Evolutionary conservation across 192 early-diverging fungal genomes (phyloP).

Genomic region (Coemansia reversa): DNA sequence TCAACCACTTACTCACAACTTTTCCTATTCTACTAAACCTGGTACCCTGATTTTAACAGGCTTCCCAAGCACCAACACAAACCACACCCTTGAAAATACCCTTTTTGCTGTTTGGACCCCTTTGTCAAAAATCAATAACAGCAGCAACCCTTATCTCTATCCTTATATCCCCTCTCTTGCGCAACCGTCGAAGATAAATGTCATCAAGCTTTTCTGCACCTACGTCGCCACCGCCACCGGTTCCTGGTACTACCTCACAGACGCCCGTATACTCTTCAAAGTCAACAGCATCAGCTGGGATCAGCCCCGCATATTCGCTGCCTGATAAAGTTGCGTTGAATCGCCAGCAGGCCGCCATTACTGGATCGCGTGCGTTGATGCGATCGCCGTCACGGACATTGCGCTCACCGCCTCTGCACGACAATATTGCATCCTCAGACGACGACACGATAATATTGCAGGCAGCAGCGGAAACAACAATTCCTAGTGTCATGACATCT

Average conservation of each 20-base stretch:
- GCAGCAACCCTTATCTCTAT: background rate
- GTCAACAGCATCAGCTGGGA: background rate
- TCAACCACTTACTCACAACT: background rate
- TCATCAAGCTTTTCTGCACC: background rate
- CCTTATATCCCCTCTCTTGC: background rate
- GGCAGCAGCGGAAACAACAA: constrained; percentile 8
- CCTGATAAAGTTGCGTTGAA: constrained; percentile 19
- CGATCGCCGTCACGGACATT: constrained; percentile 28
- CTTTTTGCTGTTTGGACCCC: background rate
- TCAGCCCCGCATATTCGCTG: constrained; percentile 14
- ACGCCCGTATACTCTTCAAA: background rate
- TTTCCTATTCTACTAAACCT: background rate
- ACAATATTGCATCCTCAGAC: background rate
- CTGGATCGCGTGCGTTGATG: constrained; percentile 5
- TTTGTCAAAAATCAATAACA: background rate
- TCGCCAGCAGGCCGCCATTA: constrained; percentile 25
- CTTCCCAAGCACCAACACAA: background rate
- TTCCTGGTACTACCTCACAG: background rate
- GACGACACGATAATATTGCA: constrained; percentile 3
- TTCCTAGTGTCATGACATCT: constrained; percentile 17
- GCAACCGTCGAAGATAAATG: background rate
- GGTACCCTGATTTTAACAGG: background rate
- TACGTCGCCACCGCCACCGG: constrained; percentile 1
- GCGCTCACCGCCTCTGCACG: constrained; percentile 7
- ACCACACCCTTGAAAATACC: background rate